Percentiles rank a stretch among this genome's conserved stretches.
Evolutionary conservation across 2,329 filamentous ascomycete genomes (phyloP).

Genomic region (Albifimbria verrucaria): DNA sequence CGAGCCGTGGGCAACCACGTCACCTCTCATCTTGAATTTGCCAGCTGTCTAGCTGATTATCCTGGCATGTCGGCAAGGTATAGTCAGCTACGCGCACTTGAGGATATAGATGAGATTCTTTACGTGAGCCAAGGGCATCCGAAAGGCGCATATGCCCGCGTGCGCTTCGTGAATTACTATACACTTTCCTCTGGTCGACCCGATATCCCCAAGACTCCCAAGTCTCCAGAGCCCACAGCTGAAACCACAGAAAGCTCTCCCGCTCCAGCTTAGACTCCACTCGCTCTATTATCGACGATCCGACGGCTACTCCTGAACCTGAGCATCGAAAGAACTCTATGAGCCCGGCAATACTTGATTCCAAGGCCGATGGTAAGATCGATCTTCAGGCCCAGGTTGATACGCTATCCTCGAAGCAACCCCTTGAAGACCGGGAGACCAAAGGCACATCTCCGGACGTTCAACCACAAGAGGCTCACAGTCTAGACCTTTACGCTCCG

Average conservation of each 20-base stretch:
- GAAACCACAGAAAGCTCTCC: not conserved
- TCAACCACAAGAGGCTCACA: too few species aligned
- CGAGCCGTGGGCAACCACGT: conserved; percentile 71
- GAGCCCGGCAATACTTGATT: too few species aligned
- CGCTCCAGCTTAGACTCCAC: not conserved
- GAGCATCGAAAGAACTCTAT: too few species aligned
- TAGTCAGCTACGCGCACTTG: conserved; percentile 63
- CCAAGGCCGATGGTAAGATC: too few species aligned
- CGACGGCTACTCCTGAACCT: too few species aligned
- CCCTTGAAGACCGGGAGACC: too few species aligned
- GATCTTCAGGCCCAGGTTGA: too few species aligned
- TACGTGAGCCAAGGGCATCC: conserved; percentile 14
- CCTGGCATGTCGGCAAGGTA: conserved; percentile 68
- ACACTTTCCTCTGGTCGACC: conserved; percentile 75
- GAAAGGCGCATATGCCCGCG: conserved; percentile 38
- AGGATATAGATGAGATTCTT: conserved; percentile 61
- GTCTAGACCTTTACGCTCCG: too few species aligned
- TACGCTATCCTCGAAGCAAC: too few species aligned
- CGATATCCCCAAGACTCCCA: conserved; percentile 37
- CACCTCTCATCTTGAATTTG: conserved; percentile 79
- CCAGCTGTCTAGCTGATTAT: conserved; percentile 75
- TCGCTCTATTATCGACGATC: not conserved
- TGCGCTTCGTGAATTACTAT: conserved; percentile 88
- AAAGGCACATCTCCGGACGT: too few species aligned
- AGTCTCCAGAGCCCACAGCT: not conserved